phyloP scores from a whole-genome alignment of 495 filamentous ascomycete species.

The Tuber borchii region DNA sequence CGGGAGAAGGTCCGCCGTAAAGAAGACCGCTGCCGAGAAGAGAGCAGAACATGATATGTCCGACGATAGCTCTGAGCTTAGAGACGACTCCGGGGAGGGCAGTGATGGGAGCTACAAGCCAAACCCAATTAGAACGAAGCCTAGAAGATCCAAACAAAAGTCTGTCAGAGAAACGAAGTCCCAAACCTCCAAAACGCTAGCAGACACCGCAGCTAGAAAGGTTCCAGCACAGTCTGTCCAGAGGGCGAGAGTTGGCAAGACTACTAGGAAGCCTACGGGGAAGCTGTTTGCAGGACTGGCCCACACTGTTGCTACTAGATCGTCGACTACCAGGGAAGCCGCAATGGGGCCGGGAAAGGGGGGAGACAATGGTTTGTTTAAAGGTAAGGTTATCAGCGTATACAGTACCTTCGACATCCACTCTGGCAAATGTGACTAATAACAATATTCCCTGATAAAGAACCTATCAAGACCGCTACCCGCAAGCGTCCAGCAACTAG shows the following conservation, averaged over 20 bases:
- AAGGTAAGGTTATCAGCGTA: background rate
- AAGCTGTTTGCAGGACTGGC: background rate
- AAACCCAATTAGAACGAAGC: background rate
- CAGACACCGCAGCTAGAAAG: background rate
- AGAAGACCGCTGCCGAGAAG: background rate
- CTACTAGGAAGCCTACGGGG: background rate
- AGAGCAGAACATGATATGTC: accelerated
- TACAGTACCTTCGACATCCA: background rate
- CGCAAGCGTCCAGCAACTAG: background rate
- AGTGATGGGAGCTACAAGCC: background rate
- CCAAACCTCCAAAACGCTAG: background rate
- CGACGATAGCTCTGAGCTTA: background rate
- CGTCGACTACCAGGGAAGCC: background rate
- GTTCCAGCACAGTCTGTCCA: background rate
- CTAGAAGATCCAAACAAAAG: background rate
- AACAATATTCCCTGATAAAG: background rate
- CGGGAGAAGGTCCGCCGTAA: background rate
- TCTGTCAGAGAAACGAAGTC: background rate
- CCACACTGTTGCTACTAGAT: background rate
- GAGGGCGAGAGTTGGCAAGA: background rate
- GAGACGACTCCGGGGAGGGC: background rate
- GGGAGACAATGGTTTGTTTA: background rate
- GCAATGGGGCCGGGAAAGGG: background rate
- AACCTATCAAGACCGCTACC: background rate
- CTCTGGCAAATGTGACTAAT: background rate